Base-by-base conservation (phyloP, 1,139 yeast species). In the Komagataea norvegica region DNA sequence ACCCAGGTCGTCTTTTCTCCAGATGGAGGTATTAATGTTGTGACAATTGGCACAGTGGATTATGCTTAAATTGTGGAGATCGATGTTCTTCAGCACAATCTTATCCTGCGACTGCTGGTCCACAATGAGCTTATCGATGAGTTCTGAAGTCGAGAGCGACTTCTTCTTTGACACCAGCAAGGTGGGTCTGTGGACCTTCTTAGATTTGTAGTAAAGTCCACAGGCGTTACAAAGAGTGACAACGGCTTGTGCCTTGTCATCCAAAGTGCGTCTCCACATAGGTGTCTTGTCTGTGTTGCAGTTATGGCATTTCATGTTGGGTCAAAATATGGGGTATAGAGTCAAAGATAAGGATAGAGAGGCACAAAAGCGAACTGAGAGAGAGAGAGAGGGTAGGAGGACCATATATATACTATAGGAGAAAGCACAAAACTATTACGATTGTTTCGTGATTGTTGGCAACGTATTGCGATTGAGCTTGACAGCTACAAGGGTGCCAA, bases 271-370 rank as follows among this genome's bases (percentile, higher is more conserved):
- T 51, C 95, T 69, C 95, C 95, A 85, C 36, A 85, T 65, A 1
- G 95, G 95, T 0, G 95, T 85, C 43, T 83, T 79, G 8, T 88
- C 81, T 15, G 91, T 80, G 8, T 74, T 76, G 61, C 95, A 85
- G 62, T 86, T 85, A 53, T 29, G 34, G 29, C 55, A 51, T 13
- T 29, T 20, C 31, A 33, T 33, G 4, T 4, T n/a, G 6, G 14
- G 7, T 21, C 3, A 6, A 26, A 14, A 15, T 7, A 10, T 3
- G 11, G 6, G 15, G 11, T 13, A 3, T 21, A 4, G n/a, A n/a
- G n/a, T 6, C 7, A 9, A 10, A 8, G 16, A 14, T 9, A 9
- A 16, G 6, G 8, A 16, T 26, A 2, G 19, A n/a, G 13, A 18
- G 14, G 19, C 10, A 15, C 10, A 16, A 6, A 14, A 16, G 6